phyloP scores from a whole-genome alignment of 1,284 basidiomycete genomes.

The Baeospora myosura region DNA sequence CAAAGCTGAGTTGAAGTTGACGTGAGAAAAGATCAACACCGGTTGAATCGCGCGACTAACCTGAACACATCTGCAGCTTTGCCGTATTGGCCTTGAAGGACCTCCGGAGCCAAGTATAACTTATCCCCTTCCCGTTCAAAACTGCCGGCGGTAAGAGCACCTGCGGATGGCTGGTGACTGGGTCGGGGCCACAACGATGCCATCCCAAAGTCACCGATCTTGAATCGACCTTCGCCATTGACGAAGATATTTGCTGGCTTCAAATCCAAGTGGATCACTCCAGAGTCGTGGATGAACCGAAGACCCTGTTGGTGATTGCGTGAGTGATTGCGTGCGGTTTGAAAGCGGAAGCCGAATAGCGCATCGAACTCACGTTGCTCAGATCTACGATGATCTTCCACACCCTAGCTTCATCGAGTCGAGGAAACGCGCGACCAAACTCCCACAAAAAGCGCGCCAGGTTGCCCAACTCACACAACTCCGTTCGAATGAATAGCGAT shows the following conservation, averaged over 20 bases:
- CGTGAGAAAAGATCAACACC: slow-evolving; percentile 31
- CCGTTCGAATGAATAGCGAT: slow-evolving; percentile 87
- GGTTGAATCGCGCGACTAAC: slow-evolving; percentile 42
- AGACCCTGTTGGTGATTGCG: slow-evolving; percentile 55
- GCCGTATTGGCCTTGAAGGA: slow-evolving; percentile 86
- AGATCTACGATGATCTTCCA: slow-evolving; percentile 97
- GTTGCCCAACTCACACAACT: slow-evolving; percentile 91
- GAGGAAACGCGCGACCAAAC: slow-evolving; percentile 80
- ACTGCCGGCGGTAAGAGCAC: slow-evolving; percentile 23
- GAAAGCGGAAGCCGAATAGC: slow-evolving; percentile 22
- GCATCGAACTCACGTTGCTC: slow-evolving; percentile 60
- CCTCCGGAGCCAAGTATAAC: slow-evolving; percentile 97
- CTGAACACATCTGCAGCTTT: slow-evolving; percentile 96
- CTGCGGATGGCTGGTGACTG: slow-evolving; percentile 22
- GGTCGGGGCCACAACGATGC: slow-evolving; percentile 79
- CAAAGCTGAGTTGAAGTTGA: slow-evolving; percentile 66
- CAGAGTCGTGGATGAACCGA: slow-evolving; percentile 81
- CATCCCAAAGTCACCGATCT: slow-evolving; percentile 99
- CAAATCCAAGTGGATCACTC: slow-evolving; percentile 93
- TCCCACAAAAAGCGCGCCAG: slow-evolving; percentile 89
- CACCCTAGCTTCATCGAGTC: slow-evolving; percentile 86
- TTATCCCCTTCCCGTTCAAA: slow-evolving; percentile 97
- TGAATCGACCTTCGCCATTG: slow-evolving; percentile 83
- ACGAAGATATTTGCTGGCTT: slow-evolving; percentile 98
- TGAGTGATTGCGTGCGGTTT: slow-evolving; percentile 16